Percentiles rank a stretch among this genome's conserved stretches.
phyloP scores from a whole-genome alignment of 106 monocot species.

The Apostasia shenzhenica region DNA sequence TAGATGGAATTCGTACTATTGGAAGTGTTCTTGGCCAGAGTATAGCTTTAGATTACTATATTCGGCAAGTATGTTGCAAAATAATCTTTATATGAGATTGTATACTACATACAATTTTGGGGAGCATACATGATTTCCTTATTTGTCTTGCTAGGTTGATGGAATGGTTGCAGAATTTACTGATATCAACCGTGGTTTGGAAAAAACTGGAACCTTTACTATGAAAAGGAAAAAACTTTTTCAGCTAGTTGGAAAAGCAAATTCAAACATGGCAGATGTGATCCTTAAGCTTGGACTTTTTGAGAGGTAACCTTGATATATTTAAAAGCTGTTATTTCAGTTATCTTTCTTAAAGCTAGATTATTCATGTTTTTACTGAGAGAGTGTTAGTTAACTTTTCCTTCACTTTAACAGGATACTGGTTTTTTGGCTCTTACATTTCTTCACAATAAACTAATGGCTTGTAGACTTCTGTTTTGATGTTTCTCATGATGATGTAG shows the following conservation, averaged over 20 bases:
- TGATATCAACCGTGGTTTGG: constrained; percentile 70
- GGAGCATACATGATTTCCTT: not conserved
- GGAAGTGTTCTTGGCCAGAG: constrained; percentile 83
- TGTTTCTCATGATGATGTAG: too few relatives aligned
- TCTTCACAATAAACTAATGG: too few relatives aligned
- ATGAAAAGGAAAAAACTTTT: constrained; percentile 80
- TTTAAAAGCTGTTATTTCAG: not conserved
- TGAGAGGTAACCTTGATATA: constrained; percentile 44
- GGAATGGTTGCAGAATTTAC: constrained; percentile 82
- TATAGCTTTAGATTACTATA: constrained; percentile 67
- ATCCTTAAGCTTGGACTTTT: constrained; percentile 72
- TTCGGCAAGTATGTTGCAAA: constrained; percentile 39
- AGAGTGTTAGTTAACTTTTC: too few relatives aligned
- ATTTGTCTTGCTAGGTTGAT: constrained; percentile 46
- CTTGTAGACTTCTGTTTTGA: too few relatives aligned
- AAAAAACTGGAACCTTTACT: constrained; percentile 73
- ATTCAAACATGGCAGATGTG: constrained; percentile 64
- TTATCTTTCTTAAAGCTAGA: not conserved
- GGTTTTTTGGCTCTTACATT: too few relatives aligned
- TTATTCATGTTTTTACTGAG: too few relatives aligned
- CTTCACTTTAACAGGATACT: too few relatives aligned
- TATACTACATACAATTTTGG: not conserved
- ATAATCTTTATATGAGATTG: not conserved
- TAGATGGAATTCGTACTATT: constrained; percentile 78
- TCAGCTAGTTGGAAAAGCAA: constrained; percentile 72